A percentile compares a stretch with the other conserved stretches of the same genome.
phyloP scores from a whole-genome alignment of 768 basidiomycete species.

The Termitomyces sp. region DNA sequence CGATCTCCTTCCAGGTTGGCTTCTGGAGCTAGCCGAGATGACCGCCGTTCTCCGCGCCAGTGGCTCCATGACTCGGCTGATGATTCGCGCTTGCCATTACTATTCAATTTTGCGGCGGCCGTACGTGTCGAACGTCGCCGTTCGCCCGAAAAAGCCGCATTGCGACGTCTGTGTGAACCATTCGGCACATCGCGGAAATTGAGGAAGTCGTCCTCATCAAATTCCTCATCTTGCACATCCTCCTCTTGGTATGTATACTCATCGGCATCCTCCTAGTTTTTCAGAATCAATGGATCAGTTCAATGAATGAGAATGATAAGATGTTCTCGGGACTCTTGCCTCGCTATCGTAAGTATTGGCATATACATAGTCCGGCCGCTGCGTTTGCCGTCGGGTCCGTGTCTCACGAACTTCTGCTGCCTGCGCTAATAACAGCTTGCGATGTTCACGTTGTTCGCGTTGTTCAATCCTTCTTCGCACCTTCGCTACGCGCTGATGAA shows the following conservation, averaged over 20 bases:
- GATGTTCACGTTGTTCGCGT: conserved; percentile 67
- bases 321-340: conserved; percentile 36
- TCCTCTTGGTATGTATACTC: conserved; percentile 69
- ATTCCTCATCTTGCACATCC: conserved; percentile 62
- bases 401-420: conserved; percentile 79
- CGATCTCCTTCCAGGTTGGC: conserved; percentile 45
- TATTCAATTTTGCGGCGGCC: conserved; percentile 39
- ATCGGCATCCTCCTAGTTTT: conserved; percentile 52
- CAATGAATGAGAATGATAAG: conserved; percentile 14
- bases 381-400: conserved; percentile 69
- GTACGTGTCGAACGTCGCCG: conserved; percentile 56
- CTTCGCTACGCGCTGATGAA: conserved; percentile 63
- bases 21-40: conserved; percentile 61
- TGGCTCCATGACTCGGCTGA: conserved; percentile 50
- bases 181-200: conserved; percentile 41
- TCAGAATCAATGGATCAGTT: conserved; percentile 31
- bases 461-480: conserved; percentile 70
- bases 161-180: conserved; percentile 35
- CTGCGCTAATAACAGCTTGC: conserved; percentile 61
- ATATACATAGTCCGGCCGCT: conserved; percentile 81
- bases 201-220: conserved; percentile 51
- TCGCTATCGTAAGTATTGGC: conserved; percentile 63
- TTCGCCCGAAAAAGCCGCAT: conserved; percentile 26
- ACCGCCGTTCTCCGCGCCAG: conserved; percentile 78
- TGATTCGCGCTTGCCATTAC: conserved; percentile 51